These are phyloP conservation scores for Alternaria panax DNA, from an alignment of 2,329 filamentous ascomycete species.

Conservation along the genomic window DNA sequence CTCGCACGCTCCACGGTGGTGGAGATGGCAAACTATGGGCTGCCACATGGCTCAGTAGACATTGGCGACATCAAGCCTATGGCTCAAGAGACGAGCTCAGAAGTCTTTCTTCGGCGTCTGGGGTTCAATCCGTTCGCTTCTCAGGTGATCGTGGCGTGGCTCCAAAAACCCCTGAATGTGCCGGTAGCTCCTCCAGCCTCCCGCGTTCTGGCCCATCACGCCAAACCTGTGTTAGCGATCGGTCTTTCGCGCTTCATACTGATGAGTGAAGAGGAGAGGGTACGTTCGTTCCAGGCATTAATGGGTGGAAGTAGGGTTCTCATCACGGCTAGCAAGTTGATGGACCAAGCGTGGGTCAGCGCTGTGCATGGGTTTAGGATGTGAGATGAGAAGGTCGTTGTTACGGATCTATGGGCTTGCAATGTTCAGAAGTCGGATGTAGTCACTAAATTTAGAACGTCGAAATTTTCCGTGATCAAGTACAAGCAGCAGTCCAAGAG, in stretches of 20 bases:
- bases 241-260: slow-evolving; percentile 64
- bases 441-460: background rate
- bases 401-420: background rate
- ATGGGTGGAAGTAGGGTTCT: slow-evolving; percentile 65
- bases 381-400: slow-evolving; percentile 4
- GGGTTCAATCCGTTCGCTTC: slow-evolving; percentile 78
- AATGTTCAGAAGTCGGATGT: background rate
- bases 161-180: slow-evolving; percentile 31
- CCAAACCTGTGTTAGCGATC: slow-evolving; percentile 20
- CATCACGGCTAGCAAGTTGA: slow-evolving; percentile 56
- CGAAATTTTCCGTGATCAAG: background rate
- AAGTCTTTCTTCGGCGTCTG: slow-evolving; percentile 68
- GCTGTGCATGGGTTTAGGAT: slow-evolving; percentile 44
- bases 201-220: background rate
- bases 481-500: background rate
- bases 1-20: slow-evolving; percentile 45
- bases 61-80: slow-evolving; percentile 50
- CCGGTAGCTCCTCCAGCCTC: slow-evolving; percentile 13
- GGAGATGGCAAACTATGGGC: slow-evolving; percentile 46
- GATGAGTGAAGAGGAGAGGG: slow-evolving; percentile 62
- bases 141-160: slow-evolving; percentile 64
- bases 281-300: slow-evolving; percentile 58
- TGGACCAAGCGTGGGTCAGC: slow-evolving; percentile 62
- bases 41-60: slow-evolving; percentile 36
- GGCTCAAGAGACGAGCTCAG: slow-evolving; percentile 70